Conservation (phyloP, 106 monocot species). For the Xerophyta viscosa region DNA sequence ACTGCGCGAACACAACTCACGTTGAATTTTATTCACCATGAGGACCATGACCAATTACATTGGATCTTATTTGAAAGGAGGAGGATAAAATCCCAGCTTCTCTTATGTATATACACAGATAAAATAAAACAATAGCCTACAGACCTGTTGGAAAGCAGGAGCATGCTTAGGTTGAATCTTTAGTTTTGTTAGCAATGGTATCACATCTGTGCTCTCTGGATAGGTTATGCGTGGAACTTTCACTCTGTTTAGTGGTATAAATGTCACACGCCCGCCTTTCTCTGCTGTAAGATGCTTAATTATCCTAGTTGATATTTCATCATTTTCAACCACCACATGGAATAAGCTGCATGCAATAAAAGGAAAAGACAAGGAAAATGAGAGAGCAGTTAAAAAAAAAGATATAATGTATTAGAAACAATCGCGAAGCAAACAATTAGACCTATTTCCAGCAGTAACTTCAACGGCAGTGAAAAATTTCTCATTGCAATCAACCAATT, state of each 20-base stretch:
- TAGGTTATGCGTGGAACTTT: constrained; percentile 56
- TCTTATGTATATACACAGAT: not conserved
- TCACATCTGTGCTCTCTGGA: constrained; percentile 79
- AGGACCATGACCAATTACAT: no score
- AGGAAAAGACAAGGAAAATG: not conserved
- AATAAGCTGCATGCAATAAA: constrained; percentile 62
- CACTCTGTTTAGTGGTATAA: constrained; percentile 91
- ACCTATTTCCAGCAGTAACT: constrained; percentile 99
- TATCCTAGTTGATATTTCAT: constrained; percentile 83
- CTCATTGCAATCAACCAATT: constrained; percentile 84
- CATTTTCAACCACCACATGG: constrained; percentile 90
- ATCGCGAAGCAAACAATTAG: not conserved
- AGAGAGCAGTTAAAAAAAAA: no score
- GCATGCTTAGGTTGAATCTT: constrained; percentile 49
- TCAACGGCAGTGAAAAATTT: constrained; percentile 99
- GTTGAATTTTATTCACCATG: no score
- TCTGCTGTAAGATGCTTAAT: constrained; percentile 75
- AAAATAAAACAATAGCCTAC: not conserved
- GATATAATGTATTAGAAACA: no score
- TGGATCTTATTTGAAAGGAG: no score
- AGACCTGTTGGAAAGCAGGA: constrained; percentile 83
- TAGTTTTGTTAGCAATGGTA: constrained; percentile 76
- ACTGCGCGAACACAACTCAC: no score
- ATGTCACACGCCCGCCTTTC: constrained; percentile 94
- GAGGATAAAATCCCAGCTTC: no score